phyloP scores from a whole-genome alignment of 1,139 yeast species.

The Yamadazyma songkhlaensis region DNA sequence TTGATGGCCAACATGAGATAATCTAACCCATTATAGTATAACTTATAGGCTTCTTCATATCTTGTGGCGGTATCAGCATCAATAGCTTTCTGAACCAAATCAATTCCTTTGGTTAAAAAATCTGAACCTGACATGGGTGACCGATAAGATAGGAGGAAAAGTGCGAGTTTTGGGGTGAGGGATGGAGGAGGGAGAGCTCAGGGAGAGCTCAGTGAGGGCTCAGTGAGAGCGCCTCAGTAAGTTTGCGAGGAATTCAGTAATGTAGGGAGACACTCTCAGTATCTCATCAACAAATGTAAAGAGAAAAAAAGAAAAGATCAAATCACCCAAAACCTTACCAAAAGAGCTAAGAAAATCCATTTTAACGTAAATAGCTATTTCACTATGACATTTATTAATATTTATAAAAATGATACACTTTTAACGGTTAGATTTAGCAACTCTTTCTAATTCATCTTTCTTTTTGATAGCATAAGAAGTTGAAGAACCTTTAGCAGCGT shows the following conservation, averaged over 20 bases:
- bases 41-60: constrained; percentile 91
- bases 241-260: too few species aligned
- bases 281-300: too few species aligned
- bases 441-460: constrained; percentile 99
- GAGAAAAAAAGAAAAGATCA: too few species aligned
- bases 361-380: not conserved
- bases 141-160: not conserved
- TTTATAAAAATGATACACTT: constrained; percentile 9
- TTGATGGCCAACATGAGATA: constrained; percentile 94
- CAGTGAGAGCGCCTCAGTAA: too few species aligned
- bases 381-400: constrained; percentile 6
- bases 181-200: not conserved
- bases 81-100: constrained; percentile 88
- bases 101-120: constrained; percentile 89
- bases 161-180: too few species aligned
- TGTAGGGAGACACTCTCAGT: too few species aligned
- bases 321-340: not conserved
- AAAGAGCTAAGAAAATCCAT: not conserved
- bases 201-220: not conserved
- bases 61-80: constrained; percentile 90
- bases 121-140: constrained; percentile 36
- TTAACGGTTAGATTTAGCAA: constrained; percentile 99
- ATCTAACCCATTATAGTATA: constrained; percentile 90
- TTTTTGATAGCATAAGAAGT: constrained; percentile 99
- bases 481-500: constrained; percentile 99